Percentiles rank a stretch among this genome's conserved stretches.
Conservation (phyloP, 331 rosid genomes). For the Rosa hybrid region DNA sequence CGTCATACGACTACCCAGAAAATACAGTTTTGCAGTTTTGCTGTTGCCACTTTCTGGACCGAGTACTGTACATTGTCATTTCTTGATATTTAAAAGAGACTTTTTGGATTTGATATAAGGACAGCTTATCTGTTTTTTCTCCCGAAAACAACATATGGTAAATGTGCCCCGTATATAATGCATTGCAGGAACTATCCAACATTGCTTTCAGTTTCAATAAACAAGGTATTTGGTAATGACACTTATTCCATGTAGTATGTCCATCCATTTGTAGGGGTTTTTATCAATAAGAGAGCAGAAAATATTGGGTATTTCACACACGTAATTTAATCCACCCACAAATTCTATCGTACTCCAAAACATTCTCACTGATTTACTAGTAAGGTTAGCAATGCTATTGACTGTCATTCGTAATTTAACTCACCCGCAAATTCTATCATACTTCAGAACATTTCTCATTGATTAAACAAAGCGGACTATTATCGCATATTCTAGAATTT, state of each 20-base stretch:
- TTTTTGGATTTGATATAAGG: not conserved
- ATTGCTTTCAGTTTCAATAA: not conserved
- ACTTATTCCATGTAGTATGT: not conserved
- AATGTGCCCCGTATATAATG: not conserved
- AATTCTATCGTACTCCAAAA: too few relatives aligned
- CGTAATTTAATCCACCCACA: too few relatives aligned
- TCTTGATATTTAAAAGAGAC: not conserved
- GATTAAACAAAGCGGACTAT: not conserved
- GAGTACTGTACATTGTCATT: not conserved
- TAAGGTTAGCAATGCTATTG: too few relatives aligned
- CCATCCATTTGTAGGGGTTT: not conserved
- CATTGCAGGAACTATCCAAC: not conserved
- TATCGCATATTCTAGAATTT: not conserved
- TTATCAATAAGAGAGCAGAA: too few relatives aligned
- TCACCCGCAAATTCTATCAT: too few relatives aligned
- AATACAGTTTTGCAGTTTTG: not conserved
- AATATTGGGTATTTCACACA: not conserved
- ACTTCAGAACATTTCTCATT: too few relatives aligned
- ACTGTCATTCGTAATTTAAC: too few relatives aligned
- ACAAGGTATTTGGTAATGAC: not conserved
- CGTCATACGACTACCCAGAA: too few relatives aligned
- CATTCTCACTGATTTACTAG: not conserved
- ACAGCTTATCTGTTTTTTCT: too few relatives aligned
- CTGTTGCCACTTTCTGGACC: not conserved
- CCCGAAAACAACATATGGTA: too few relatives aligned